These are phyloP conservation scores for Alternaria arborescens DNA, from an alignment of 2,329 filamentous ascomycete genomes.

Conservation along the genomic window DNA sequence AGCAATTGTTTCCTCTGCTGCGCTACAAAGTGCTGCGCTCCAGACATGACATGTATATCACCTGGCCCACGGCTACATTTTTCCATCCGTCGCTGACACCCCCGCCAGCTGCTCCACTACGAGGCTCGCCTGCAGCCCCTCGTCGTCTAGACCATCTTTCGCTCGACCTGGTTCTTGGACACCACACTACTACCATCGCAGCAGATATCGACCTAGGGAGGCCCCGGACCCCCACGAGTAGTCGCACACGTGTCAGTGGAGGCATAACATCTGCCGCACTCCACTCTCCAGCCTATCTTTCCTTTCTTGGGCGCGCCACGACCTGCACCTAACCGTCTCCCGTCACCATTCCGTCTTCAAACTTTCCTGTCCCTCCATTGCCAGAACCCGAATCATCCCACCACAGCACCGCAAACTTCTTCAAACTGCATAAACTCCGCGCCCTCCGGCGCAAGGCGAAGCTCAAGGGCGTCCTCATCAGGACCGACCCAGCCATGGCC, in stretches of 20 bases:
- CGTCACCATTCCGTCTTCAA: slow-evolving; percentile 34
- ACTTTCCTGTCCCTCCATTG: slow-evolving; percentile 27
- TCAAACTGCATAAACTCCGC: slow-evolving; percentile 53
- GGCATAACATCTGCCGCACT: slow-evolving; percentile 8
- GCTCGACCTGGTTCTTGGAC: slow-evolving; percentile 24
- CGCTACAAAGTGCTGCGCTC: neutral
- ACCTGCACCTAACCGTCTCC: slow-evolving; percentile 16
- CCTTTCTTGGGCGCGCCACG: slow-evolving; percentile 21
- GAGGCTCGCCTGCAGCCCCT: slow-evolving; percentile 22
- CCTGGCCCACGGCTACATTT: too few species aligned
- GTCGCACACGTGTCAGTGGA: slow-evolving; percentile 22
- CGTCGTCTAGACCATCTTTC: slow-evolving; percentile 10
- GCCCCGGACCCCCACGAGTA: slow-evolving; percentile 14
- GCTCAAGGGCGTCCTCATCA: slow-evolving; percentile 41
- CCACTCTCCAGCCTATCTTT: slow-evolving; percentile 8
- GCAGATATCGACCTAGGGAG: slow-evolving; percentile 1
- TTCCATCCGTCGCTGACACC: slow-evolving; percentile 14
- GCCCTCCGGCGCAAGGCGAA: slow-evolving; percentile 52
- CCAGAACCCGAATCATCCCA: slow-evolving; percentile 20
- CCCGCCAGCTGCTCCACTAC: slow-evolving; percentile 20
- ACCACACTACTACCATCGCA: slow-evolving; percentile 15
- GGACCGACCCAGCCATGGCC: slow-evolving; percentile 36
- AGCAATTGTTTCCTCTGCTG: neutral
- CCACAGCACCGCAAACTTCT: slow-evolving; percentile 23
- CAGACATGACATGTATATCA: too few species aligned